These are phyloP conservation scores for Diplodia sapinea DNA, from an alignment of 2,329 filamentous ascomycete genomes.

Conservation along the genomic window DNA sequence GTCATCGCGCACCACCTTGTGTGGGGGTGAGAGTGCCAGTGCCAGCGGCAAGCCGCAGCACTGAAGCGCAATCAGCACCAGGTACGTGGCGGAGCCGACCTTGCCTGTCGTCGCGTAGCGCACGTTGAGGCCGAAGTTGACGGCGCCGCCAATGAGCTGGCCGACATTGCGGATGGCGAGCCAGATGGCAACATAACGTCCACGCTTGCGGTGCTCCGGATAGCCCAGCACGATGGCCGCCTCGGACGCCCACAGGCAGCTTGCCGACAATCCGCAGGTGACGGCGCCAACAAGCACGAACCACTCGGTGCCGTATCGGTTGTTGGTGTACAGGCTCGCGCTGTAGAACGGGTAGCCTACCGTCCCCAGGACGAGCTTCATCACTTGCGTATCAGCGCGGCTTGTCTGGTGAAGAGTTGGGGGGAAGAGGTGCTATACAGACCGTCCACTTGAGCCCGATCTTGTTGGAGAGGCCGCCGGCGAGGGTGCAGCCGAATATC, in stretches of 20 bases:
- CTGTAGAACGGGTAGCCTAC: conserved; percentile 44
- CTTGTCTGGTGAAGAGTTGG: neutral
- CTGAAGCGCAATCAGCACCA: conserved; percentile 52
- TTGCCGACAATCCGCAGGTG: conserved; percentile 44
- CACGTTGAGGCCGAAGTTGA: conserved; percentile 58
- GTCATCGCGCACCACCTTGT: too few species aligned
- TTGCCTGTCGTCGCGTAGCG: conserved; percentile 52
- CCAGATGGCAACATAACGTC: conserved; percentile 46
- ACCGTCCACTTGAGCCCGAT: conserved; percentile 74
- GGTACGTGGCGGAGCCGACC: conserved; percentile 52
- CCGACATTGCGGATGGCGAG: conserved; percentile 60
- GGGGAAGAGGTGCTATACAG: conserved; percentile 44
- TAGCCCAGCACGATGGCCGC: conserved; percentile 53
- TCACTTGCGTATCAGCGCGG: too few species aligned
- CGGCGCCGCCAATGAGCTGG: conserved; percentile 59
- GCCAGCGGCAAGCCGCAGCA: conserved; percentile 54
- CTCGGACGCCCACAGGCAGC: conserved; percentile 51
- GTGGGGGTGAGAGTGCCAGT: too few species aligned
- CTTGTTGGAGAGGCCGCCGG: conserved; percentile 66
- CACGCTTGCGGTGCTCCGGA: conserved; percentile 54
- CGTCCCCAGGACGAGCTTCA: conserved; percentile 38
- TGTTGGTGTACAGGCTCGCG: conserved; percentile 40
- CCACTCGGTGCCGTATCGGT: conserved; percentile 43
- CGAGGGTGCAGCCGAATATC: conserved; percentile 72
- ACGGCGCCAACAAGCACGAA: conserved; percentile 44